A percentile compares a stretch with the other conserved stretches of the same genome.
Evolutionary conservation across 495 filamentous ascomycete species (phyloP).

Genomic region (Zalerion maritima): DNA sequence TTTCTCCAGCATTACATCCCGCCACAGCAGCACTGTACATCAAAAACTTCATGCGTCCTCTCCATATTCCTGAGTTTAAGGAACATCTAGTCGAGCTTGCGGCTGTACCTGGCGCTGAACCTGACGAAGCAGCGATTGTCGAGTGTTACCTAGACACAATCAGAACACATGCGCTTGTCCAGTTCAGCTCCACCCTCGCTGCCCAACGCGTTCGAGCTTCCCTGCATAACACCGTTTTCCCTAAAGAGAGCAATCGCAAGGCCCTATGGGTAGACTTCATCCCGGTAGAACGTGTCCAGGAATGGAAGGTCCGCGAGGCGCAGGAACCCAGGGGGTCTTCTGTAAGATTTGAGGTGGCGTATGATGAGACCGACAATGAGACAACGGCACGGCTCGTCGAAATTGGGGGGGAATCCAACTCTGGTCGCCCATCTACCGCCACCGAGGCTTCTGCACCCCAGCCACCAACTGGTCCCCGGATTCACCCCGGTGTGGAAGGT

Average conservation of each 20-base stretch:
- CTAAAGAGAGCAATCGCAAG: slow-evolving; percentile 72
- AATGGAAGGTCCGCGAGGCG: slow-evolving; percentile 52
- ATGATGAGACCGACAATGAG: slow-evolving; percentile 44
- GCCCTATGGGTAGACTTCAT: slow-evolving; percentile 83
- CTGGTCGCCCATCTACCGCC: slow-evolving; percentile 7
- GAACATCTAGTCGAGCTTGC: slow-evolving; percentile 56
- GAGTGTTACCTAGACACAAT: slow-evolving; percentile 72
- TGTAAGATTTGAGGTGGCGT: slow-evolving; percentile 65
- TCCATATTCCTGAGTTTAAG: slow-evolving; percentile 48
- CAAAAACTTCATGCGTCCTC: slow-evolving; percentile 75
- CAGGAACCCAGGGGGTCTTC: slow-evolving; percentile 33
- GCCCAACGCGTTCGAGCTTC: slow-evolving; percentile 66
- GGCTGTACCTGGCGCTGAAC: slow-evolving; percentile 33
- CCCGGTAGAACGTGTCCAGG: slow-evolving; percentile 52
- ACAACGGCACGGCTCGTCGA: slow-evolving; percentile 37
- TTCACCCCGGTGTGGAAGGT: slow-evolving; percentile 22
- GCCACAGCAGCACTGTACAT: slow-evolving; percentile 84
- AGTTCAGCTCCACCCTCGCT: slow-evolving; percentile 49
- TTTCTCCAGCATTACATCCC: slow-evolving; percentile 60
- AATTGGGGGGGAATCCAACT: slow-evolving; percentile 20
- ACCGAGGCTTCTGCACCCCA: slow-evolving; percentile 5
- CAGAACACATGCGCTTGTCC: slow-evolving; percentile 73
- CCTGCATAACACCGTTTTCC: slow-evolving; percentile 71
- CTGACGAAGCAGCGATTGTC: slow-evolving; percentile 38
- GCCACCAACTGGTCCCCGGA: slow-evolving; percentile 25